A percentile compares a stretch with the other conserved stretches of the same genome.
phyloP scores from a whole-genome alignment of 371 early-diverging fungal genomes.

The Lichtheimia corymbifera region DNA sequence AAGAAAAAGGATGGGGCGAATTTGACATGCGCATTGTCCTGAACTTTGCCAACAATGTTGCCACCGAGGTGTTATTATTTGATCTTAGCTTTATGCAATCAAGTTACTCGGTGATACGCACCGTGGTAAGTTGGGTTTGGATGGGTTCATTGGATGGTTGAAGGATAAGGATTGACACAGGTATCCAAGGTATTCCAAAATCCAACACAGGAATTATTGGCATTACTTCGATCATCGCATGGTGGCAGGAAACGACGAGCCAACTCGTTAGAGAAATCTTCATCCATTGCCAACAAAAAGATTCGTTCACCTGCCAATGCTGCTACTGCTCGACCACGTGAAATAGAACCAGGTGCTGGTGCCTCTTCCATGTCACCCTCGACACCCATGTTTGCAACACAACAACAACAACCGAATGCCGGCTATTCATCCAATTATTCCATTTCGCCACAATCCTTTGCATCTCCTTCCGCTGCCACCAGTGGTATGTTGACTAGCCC shows the following conservation, averaged over 20 bases:
- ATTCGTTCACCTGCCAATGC: not conserved
- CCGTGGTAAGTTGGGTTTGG: conserved; percentile 26
- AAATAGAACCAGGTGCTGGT: conserved; percentile 7
- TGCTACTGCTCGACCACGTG: not conserved
- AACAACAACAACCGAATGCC: conserved; percentile 8
- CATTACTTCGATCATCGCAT: not conserved
- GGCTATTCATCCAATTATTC: conserved; percentile 13
- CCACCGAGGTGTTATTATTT: conserved; percentile 49
- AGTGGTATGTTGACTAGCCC: conserved; percentile 10
- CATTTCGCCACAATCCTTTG: conserved; percentile 15
- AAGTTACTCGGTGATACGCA: conserved; percentile 51
- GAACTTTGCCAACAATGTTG: conserved; percentile 52
- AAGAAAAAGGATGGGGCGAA: conserved; percentile 73
- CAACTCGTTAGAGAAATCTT: conserved; percentile 7
- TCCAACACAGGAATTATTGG: conserved; percentile 27
- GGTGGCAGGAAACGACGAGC: conserved; percentile 8
- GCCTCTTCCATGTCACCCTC: conserved; percentile 10
- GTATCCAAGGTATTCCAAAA: conserved; percentile 19
- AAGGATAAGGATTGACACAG: not conserved
- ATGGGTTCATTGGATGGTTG: too few species aligned
- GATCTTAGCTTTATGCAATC: conserved; percentile 62
- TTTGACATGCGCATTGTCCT: conserved; percentile 66
- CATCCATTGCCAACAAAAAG: not conserved
- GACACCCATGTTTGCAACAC: conserved; percentile 18
- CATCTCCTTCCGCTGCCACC: conserved; percentile 7